Conservation (phyloP, 2,329 filamentous ascomycete species). For the Bisporella sp. region DNA sequence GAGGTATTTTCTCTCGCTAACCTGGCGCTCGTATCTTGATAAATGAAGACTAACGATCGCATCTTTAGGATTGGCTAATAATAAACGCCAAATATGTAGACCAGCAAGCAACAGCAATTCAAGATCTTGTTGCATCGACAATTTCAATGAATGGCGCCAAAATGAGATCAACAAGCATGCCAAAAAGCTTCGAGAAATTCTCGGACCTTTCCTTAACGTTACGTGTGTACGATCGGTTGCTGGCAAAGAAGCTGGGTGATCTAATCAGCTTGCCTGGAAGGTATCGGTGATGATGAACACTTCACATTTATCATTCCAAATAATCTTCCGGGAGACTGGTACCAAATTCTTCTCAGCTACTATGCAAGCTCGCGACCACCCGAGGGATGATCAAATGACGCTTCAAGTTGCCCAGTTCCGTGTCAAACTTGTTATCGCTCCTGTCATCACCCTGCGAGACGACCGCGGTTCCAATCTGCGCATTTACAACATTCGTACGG, state of each 20-base stretch:
- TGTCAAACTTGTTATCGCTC: slow-evolving; percentile 47
- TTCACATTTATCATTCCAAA: slow-evolving; percentile 33
- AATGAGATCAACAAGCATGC: slow-evolving; percentile 14
- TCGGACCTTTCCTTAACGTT: slow-evolving; percentile 35
- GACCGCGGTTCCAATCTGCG: slow-evolving; percentile 27
- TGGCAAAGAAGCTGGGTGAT: slow-evolving; percentile 30
- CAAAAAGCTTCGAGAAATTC: slow-evolving; percentile 33
- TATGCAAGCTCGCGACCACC: slow-evolving; percentile 38
- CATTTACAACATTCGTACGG: slow-evolving; percentile 9
- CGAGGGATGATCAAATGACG: slow-evolving; percentile 32
- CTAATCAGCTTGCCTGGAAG: slow-evolving; percentile 19
- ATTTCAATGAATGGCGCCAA: slow-evolving; percentile 23
- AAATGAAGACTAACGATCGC: too few species aligned
- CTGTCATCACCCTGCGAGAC: slow-evolving; percentile 46
- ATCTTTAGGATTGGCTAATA: slow-evolving; percentile 12
- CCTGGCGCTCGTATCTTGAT: background rate
- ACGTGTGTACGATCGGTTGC: slow-evolving; percentile 30
- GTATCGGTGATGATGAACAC: slow-evolving; percentile 40
- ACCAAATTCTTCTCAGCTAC: slow-evolving; percentile 40
- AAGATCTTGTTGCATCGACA: slow-evolving; percentile 31
- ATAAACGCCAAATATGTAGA: slow-evolving; percentile 30
- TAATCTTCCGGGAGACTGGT: slow-evolving; percentile 43
- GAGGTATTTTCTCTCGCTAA: background rate
- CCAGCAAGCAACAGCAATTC: slow-evolving; percentile 30
- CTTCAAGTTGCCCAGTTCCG: slow-evolving; percentile 45